Percentiles rank a stretch among this genome's conserved stretches.
Conservation (phyloP, 495 filamentous ascomycete species). For the Trypethelium eluteriae region DNA sequence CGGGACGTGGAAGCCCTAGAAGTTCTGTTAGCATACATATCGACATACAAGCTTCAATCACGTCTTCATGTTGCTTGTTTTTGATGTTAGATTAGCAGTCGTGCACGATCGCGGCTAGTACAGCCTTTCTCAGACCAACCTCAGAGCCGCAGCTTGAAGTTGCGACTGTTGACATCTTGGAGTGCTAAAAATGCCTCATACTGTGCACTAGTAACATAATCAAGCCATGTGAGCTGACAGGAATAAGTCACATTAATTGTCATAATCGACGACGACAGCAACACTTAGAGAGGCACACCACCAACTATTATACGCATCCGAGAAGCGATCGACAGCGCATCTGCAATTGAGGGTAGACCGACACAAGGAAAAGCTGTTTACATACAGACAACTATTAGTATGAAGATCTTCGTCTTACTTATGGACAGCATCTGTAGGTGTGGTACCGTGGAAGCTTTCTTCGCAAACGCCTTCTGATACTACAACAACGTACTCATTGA, state of each 20-base stretch:
- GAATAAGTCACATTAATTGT: neutral
- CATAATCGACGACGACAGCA: neutral
- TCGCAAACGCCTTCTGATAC: no score
- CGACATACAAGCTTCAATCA: slow-evolving; percentile 3
- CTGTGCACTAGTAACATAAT: neutral
- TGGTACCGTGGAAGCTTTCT: neutral
- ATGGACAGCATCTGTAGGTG: neutral
- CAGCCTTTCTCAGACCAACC: neutral
- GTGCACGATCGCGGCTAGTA: neutral
- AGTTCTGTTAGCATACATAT: neutral
- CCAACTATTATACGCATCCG: no score
- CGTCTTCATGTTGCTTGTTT: neutral
- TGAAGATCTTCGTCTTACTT: neutral
- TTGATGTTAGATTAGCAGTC: neutral
- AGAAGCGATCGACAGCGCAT: neutral
- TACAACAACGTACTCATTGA: no score
- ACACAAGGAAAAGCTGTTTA: neutral
- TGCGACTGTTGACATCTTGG: neutral
- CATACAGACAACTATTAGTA: neutral
- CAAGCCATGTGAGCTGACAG: neutral
- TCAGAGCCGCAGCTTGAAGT: neutral
- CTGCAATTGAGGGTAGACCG: neutral
- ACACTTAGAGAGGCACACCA: neutral
- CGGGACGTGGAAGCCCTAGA: neutral
- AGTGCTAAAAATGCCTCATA: neutral